Evolutionary conservation across 805 yeast species (phyloP).

Genomic region (Myxozyma sirexii): DNA sequence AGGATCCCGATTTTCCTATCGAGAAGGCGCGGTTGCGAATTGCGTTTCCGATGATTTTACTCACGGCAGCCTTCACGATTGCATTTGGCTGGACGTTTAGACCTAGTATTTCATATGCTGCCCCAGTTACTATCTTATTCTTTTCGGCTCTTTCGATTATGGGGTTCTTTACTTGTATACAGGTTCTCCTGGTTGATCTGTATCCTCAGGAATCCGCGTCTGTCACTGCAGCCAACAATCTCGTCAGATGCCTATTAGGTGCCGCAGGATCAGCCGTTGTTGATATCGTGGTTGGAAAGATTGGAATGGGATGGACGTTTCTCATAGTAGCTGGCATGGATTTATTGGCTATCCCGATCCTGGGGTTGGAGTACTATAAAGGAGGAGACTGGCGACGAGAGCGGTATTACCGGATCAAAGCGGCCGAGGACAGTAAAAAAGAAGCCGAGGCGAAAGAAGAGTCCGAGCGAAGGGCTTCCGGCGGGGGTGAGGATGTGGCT

Average conservation of each 20-base stretch:
- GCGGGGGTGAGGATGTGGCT: background rate
- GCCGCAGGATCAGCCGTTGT: conserved; percentile 74
- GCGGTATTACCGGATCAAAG: conserved; percentile 11
- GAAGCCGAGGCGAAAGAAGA: conserved; percentile 3
- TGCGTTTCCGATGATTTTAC: conserved; percentile 12
- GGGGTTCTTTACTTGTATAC: conserved; percentile 49
- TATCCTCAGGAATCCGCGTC: conserved; percentile 73
- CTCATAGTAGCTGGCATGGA: conserved; percentile 57
- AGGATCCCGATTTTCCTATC: conserved; percentile 29
- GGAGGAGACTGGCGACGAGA: conserved; percentile 29
- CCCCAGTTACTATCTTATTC: conserved; percentile 61
- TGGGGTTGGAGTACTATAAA: conserved; percentile 12
- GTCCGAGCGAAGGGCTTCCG: background rate
- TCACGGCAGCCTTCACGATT: conserved; percentile 44
- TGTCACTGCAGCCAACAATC: conserved; percentile 71
- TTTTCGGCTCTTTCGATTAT: conserved; percentile 62
- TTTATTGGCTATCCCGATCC: conserved; percentile 18
- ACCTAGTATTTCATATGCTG: conserved; percentile 47
- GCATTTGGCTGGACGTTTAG: conserved; percentile 69
- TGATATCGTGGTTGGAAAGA: conserved; percentile 57
- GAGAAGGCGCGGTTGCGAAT: conserved; percentile 26
- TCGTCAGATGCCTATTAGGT: conserved; percentile 68
- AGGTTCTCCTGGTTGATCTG: conserved; percentile 73
- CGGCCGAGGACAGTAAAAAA: background rate
- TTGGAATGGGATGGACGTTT: conserved; percentile 81